phyloP scores from a whole-genome alignment of 1,284 basidiomycete genomes.

The Fomitopsis betulina region DNA sequence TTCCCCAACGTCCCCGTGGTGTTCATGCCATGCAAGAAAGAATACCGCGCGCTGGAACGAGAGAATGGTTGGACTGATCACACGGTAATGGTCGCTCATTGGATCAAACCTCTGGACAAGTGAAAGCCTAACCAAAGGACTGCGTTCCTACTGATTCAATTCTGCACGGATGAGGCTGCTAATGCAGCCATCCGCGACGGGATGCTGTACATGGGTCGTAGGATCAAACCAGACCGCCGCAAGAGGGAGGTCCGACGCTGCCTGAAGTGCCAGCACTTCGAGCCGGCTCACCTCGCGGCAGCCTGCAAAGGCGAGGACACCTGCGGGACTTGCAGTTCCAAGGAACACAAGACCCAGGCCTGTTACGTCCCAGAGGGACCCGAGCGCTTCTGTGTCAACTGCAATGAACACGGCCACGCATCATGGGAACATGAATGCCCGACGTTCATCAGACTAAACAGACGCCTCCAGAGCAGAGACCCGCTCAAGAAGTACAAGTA shows the following conservation, averaged over 20 bases:
- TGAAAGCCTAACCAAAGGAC: too few relatives aligned
- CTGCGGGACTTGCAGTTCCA: slow-evolving; percentile 8
- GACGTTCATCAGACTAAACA: not conserved
- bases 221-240: not conserved
- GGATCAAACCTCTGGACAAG: too few relatives aligned
- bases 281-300: slow-evolving; percentile 1
- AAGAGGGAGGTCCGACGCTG: slow-evolving; percentile 8
- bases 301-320: not conserved
- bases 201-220: not conserved
- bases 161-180: not conserved
- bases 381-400: not conserved
- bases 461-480: not conserved
- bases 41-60: too few relatives aligned
- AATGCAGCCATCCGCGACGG: not conserved
- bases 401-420: not conserved
- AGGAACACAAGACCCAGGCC: slow-evolving; percentile 1
- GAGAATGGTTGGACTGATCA: too few relatives aligned
- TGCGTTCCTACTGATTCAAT: too few relatives aligned
- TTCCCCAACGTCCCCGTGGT: too few relatives aligned
- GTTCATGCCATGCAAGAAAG: too few relatives aligned
- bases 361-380: not conserved
- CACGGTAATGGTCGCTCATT: too few relatives aligned
- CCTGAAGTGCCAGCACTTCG: slow-evolving; percentile 6
- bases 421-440: not conserved
- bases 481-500: not conserved